phyloP scores from a whole-genome alignment of 1,139 yeast species.

The Geotrichum klebahnii region DNA sequence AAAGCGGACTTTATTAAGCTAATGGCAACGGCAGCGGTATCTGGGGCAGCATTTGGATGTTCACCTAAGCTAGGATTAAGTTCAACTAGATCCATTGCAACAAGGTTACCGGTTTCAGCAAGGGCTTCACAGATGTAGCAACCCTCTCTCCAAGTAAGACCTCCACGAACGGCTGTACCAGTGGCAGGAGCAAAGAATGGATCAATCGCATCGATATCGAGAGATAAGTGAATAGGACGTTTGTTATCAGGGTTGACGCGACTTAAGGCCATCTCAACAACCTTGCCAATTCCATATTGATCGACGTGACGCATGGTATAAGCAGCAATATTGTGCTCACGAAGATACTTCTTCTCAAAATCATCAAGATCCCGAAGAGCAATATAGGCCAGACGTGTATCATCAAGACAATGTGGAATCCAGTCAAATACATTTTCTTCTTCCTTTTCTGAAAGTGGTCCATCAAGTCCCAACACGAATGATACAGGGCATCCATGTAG shows the following conservation, averaged over 20 bases:
- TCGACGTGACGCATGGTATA: conserved; percentile 95
- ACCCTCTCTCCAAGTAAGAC: conserved; percentile 90
- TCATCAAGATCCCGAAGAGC: conserved; percentile 91
- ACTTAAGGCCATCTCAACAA: conserved; percentile 85
- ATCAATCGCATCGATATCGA: conserved; percentile 95
- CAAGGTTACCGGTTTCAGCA: conserved; percentile 81
- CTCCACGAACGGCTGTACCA: conserved; percentile 97
- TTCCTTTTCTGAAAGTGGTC: conserved; percentile 44
- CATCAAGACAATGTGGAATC: conserved; percentile 70
- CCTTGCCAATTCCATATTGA: conserved; percentile 86
- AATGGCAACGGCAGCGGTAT: conserved; percentile 86
- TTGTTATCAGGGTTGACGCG: conserved; percentile 70
- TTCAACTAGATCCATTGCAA: conserved; percentile 91
- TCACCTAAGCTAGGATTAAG: conserved; percentile 89
- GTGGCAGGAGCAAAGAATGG: conserved; percentile 95
- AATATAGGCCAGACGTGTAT: conserved; percentile 79
- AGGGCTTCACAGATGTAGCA: conserved; percentile 86
- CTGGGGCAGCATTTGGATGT: conserved; percentile 67
- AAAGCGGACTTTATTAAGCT: conserved; percentile 91
- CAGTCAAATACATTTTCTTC: conserved; percentile 52
- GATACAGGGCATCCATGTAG: conserved; percentile 96
- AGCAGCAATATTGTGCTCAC: conserved; percentile 71
- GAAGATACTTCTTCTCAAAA: conserved; percentile 74
- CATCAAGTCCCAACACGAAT: conserved; percentile 65
- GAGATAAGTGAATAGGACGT: conserved; percentile 80